These are phyloP conservation scores for Solanum dulcamara DNA, from an alignment of 257 asterid species.

Conservation along the genomic window DNA sequence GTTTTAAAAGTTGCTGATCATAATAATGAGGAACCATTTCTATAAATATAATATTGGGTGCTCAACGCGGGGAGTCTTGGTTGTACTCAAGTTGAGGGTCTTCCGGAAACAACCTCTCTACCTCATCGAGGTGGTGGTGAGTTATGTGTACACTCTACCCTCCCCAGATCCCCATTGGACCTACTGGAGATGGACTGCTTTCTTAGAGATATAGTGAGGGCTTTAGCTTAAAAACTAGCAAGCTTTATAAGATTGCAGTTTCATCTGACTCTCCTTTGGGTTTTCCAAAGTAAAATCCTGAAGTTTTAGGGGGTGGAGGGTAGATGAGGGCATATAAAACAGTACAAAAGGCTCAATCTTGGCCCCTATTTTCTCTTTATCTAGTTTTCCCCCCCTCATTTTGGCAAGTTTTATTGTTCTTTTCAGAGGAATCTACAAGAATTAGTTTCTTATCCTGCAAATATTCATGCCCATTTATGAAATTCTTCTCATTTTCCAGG, in stretches of 20 bases:
- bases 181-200: background rate
- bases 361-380: background rate
- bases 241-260: background rate
- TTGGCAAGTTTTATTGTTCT: background rate
- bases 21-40: background rate
- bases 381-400: background rate
- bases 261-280: background rate
- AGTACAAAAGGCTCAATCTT: background rate
- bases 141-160: too few relatives aligned
- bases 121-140: too few relatives aligned
- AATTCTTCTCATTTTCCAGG: slow-evolving; percentile 29
- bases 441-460: background rate
- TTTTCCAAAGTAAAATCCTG: background rate
- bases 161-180: too few relatives aligned
- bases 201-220: background rate
- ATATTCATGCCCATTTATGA: background rate
- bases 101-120: too few relatives aligned
- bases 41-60: background rate
- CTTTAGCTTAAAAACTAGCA: background rate
- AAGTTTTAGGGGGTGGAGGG: background rate
- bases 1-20: background rate
- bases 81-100: too few relatives aligned
- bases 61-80: background rate
- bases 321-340: background rate
- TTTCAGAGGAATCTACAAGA: background rate